These are phyloP conservation scores for Chlamydomonas reinhardtii DNA, from an alignment of 163 green algal species.

Conservation along the genomic window DNA sequence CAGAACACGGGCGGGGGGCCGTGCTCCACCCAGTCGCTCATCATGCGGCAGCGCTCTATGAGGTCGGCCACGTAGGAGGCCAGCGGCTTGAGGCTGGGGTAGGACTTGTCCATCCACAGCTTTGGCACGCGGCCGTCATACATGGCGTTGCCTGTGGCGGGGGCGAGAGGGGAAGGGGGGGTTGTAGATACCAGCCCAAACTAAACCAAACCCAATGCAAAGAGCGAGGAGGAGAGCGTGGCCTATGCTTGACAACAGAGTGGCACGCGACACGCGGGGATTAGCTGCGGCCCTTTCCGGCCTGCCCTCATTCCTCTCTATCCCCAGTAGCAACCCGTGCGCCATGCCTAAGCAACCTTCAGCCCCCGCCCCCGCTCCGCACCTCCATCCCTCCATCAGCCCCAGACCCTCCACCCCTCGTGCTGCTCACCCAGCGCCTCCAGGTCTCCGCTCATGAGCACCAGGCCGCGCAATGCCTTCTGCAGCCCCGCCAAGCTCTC, in stretches of 20 bases:
- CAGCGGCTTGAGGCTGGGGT: slow-evolving; percentile 83
- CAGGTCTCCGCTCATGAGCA: slow-evolving; percentile 81
- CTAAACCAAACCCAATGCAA: no score
- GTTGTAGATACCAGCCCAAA: no score
- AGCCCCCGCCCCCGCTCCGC: no score
- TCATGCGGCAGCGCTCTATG: slow-evolving; percentile 70
- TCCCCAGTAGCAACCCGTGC: no score
- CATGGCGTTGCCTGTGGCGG: slow-evolving; percentile 46
- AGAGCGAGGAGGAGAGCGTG: no score
- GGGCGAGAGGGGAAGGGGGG: background rate
- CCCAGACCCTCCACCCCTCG: background rate
- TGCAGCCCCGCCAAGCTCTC: slow-evolving; percentile 66
- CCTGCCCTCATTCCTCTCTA: no score
- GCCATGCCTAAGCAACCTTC: no score
- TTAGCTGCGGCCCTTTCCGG: no score
- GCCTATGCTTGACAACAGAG: no score
- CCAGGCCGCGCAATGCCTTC: slow-evolving; percentile 78
- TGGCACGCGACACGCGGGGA: no score
- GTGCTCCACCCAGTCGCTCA: slow-evolving; percentile 76
- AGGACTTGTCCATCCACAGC: slow-evolving; percentile 77
- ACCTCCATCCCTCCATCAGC: no score
- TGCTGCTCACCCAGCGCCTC: slow-evolving; percentile 66
- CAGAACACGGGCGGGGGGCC: slow-evolving; percentile 79
- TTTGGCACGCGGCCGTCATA: slow-evolving; percentile 71
- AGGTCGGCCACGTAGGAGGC: slow-evolving; percentile 80